Evolutionary conservation across 1,284 basidiomycete species (phyloP).

Genomic region (Pisolithus thermaeus): DNA sequence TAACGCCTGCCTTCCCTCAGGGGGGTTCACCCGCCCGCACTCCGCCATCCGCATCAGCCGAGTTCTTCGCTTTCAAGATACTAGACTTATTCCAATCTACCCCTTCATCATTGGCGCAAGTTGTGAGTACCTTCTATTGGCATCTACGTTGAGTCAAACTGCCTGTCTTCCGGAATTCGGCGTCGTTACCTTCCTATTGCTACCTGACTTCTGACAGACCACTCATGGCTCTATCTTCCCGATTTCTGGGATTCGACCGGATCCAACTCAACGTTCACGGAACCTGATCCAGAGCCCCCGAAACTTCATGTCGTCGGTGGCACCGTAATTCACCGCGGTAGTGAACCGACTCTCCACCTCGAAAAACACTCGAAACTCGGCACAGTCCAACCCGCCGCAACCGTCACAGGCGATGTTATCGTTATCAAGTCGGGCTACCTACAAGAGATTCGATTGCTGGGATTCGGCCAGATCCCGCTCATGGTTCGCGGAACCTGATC

Average conservation of each 20-base stretch:
- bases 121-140: slow-evolving; percentile 42
- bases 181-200: slow-evolving; percentile 2
- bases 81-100: slow-evolving; percentile 47
- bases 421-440: slow-evolving; percentile 18
- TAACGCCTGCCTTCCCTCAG: slow-evolving; percentile 13
- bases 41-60: slow-evolving; percentile 24
- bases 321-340: slow-evolving; percentile 54
- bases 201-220: slow-evolving; percentile 7
- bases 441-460: slow-evolving; percentile 14
- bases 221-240: slow-evolving; percentile 59
- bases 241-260: slow-evolving; percentile 65
- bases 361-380: slow-evolving; percentile 25
- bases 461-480: too few species aligned
- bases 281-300: slow-evolving; percentile 33
- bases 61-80: slow-evolving; percentile 45
- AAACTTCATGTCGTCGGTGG: slow-evolving; percentile 72
- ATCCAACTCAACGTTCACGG: slow-evolving; percentile 28
- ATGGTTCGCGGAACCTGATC: too few species aligned
- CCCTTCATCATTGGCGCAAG: slow-evolving; percentile 45
- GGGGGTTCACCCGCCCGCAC: slow-evolving; percentile 32
- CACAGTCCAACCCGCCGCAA: slow-evolving; percentile 1
- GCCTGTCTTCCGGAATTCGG: too few species aligned
- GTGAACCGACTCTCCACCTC: slow-evolving; percentile 61
- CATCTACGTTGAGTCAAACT: neutral
- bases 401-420: slow-evolving; percentile 8